phyloP scores from a whole-genome alignment of 2,329 filamentous ascomycete species.

The Myrmaecium sp. region DNA sequence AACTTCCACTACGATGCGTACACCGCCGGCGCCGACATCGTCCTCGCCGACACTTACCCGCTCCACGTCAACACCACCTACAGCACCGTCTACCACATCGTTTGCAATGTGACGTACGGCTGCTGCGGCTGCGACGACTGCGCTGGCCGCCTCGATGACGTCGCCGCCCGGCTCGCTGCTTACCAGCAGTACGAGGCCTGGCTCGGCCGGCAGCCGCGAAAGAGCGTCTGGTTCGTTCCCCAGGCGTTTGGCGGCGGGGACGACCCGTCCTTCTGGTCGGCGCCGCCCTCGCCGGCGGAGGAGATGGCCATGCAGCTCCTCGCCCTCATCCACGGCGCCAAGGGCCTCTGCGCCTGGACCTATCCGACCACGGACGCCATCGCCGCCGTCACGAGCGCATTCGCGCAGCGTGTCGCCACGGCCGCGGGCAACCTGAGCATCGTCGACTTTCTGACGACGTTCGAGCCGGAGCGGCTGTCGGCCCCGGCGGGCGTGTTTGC shows the following conservation, averaged over 20 bases:
- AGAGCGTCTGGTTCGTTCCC: conserved; percentile 32
- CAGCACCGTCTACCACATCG: conserved; percentile 36
- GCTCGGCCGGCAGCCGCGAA: conserved; percentile 17
- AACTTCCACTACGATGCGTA: conserved; percentile 44
- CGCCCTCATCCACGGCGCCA: conserved; percentile 32
- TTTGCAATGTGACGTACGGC: conserved; percentile 41
- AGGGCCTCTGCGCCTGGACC: conserved; percentile 32
- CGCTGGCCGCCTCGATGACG: conserved; percentile 33
- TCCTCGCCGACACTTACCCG: conserved; percentile 45
- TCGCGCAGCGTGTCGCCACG: too few relatives aligned
- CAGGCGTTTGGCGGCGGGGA: conserved; percentile 35
- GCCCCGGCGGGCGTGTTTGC: too few relatives aligned
- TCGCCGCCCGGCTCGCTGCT: conserved; percentile 27
- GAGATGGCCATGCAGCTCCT: conserved; percentile 31
- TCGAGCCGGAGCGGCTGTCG: too few relatives aligned
- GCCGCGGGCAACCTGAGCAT: too few relatives aligned
- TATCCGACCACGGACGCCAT: conserved; percentile 25
- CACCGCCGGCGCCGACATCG: conserved; percentile 36
- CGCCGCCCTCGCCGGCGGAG: conserved; percentile 28
- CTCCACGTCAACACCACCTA: conserved; percentile 39
- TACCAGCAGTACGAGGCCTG: conserved; percentile 25
- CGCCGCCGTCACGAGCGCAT: conserved; percentile 14
- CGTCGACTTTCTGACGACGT: too few relatives aligned
- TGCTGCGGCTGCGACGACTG: conserved; percentile 49
- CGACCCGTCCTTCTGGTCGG: conserved; percentile 28